A percentile compares a stretch with the other conserved stretches of the same genome.
These are phyloP conservation scores for Plasmodium gonderi DNA, from an alignment of 169 alveolate genomes.

Conservation along the genomic window DNA sequence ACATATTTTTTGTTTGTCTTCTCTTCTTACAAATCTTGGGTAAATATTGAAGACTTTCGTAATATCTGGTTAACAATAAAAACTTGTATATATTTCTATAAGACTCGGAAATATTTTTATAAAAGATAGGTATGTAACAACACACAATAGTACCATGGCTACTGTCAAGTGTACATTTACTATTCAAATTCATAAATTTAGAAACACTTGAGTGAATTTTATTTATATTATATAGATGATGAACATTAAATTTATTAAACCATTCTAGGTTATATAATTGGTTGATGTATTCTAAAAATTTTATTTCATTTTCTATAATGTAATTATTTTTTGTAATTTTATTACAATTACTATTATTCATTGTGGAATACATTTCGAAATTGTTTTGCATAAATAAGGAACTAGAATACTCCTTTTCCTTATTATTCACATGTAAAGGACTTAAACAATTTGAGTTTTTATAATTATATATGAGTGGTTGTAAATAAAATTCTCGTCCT, in stretches of 20 bases:
- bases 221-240: conserved; percentile 46
- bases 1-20: not conserved
- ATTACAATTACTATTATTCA: conserved; percentile 11
- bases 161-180: not conserved
- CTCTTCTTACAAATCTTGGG: conserved; percentile 10
- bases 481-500: conserved; percentile 11
- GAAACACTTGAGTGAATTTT: conserved; percentile 28
- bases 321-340: not conserved
- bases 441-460: conserved; percentile 17
- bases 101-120: conserved; percentile 24
- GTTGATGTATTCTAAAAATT: conserved; percentile 30
- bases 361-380: not conserved
- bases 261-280: conserved; percentile 62
- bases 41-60: conserved; percentile 29
- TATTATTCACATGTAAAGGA: not conserved
- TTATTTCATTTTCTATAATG: conserved; percentile 45
- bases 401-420: not conserved
- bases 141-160: conserved; percentile 8
- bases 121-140: conserved; percentile 60
- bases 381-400: not conserved
- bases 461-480: conserved; percentile 66
- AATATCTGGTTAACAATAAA: conserved; percentile 25
- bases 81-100: conserved; percentile 66
- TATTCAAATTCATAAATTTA: conserved; percentile 2
- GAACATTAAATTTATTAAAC: conserved; percentile 66